A percentile compares a stretch with the other conserved stretches of the same genome.
These are phyloP conservation scores for Yarrowia osloensis DNA, from an alignment of 805 yeast genomes.

Conservation along the genomic window DNA sequence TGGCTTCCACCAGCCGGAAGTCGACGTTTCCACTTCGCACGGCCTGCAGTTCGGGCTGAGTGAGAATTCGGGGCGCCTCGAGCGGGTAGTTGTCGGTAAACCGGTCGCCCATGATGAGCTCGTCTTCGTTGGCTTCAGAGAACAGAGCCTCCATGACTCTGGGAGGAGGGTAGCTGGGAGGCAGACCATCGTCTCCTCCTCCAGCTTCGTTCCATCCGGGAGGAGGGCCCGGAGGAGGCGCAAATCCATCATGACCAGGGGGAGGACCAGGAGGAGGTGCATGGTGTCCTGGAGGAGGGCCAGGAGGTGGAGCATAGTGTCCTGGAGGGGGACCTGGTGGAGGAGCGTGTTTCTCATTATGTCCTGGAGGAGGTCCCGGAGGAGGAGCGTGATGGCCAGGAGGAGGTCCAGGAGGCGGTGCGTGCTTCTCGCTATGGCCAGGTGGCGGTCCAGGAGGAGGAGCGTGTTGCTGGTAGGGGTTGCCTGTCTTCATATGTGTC, in stretches of 20 bases:
- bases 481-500: conserved; percentile 6
- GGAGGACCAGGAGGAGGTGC: conserved; percentile 12
- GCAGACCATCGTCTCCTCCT: conserved; percentile 13
- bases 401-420: not conserved
- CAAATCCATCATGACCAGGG: conserved; percentile 12
- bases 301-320: conserved; percentile 1
- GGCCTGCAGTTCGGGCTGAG: not conserved
- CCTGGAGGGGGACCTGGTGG: conserved; percentile 19
- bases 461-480: conserved; percentile 7
- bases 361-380: conserved; percentile 7
- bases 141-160: conserved; percentile 24
- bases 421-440: not conserved
- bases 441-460: conserved; percentile 17
- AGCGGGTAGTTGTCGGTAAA: conserved; percentile 26
- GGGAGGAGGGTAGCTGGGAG: conserved; percentile 26
- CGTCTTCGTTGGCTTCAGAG: conserved; percentile 23
- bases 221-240: conserved; percentile 29
- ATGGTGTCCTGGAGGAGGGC: conserved; percentile 24
- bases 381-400: conserved; percentile 11
- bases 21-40: conserved; percentile 8
- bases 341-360: not conserved
- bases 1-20: not conserved
- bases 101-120: conserved; percentile 14
- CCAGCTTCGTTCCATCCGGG: conserved; percentile 11
- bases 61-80: conserved; percentile 17